phyloP scores from a whole-genome alignment of 495 filamentous ascomycete genomes.

The Penicillium bialowiezense region DNA sequence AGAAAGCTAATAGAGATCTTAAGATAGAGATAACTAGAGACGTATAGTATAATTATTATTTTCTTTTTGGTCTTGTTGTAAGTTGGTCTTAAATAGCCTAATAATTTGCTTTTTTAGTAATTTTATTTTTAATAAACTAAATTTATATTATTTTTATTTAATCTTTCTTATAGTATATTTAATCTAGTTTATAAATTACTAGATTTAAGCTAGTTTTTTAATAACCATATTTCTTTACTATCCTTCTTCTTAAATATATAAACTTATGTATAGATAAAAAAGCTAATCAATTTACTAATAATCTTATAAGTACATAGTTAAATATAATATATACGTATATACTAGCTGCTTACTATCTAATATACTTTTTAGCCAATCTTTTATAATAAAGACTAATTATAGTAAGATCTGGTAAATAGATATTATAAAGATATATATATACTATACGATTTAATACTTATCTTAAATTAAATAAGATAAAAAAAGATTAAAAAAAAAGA shows the following conservation, averaged over 20 bases:
- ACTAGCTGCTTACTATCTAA: too few species aligned
- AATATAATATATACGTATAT: too few species aligned
- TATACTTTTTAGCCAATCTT: too few species aligned
- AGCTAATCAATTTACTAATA: too few species aligned
- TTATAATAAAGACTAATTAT: too few species aligned
- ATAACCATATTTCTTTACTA: neutral
- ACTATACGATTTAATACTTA: too few species aligned
- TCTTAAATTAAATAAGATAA: too few species aligned
- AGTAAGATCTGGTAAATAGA: too few species aligned
- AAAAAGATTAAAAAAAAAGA: too few species aligned
- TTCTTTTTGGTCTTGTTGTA: neutral
- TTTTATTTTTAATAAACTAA: neutral
- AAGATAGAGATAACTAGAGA: neutral
- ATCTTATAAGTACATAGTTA: too few species aligned
- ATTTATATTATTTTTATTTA: neutral
- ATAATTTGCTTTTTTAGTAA: neutral
- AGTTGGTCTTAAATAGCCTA: neutral
- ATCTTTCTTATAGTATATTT: neutral
- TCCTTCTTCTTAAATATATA: too few species aligned
- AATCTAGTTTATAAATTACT: neutral
- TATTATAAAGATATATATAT: too few species aligned
- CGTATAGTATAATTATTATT: neutral
- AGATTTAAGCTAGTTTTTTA: neutral
- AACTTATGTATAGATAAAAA: neutral
- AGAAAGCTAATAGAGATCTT: neutral